Percentiles rank a stretch among this genome's conserved stretches.
phyloP scores from a whole-genome alignment of 768 basidiomycete genomes.

The Clitopilus passeckerianus region DNA sequence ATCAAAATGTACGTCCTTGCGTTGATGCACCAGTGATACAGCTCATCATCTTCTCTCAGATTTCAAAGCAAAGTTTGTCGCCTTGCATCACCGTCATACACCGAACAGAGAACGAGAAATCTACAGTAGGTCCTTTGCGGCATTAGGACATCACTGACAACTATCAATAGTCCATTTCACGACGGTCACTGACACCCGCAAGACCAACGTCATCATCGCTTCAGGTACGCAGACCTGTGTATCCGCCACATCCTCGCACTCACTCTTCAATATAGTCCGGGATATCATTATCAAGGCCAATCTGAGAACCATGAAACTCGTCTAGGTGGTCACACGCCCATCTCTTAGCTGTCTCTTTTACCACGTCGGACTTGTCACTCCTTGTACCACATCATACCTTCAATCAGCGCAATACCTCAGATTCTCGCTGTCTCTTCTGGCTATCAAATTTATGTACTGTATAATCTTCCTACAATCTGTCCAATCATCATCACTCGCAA shows the following conservation, averaged over 20 bases:
- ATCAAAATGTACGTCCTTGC: constrained; percentile 54
- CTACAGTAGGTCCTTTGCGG: constrained; percentile 46
- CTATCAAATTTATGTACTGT: constrained; percentile 2
- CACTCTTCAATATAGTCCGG: constrained; percentile 39
- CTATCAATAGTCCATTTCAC: constrained; percentile 62
- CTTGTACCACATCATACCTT: background rate
- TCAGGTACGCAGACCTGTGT: constrained; percentile 44
- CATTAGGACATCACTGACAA: constrained; percentile 1
- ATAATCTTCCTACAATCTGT: background rate
- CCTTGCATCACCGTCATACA: constrained; percentile 60
- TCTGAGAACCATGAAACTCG: constrained; percentile 53
- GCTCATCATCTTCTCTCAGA: constrained; percentile 34
- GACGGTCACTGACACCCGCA: constrained; percentile 75
- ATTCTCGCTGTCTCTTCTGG: background rate
- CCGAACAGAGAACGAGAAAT: constrained; percentile 71
- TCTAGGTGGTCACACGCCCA: constrained; percentile 16
- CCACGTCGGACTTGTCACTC: background rate
- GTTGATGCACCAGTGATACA: background rate
- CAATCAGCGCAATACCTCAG: background rate
- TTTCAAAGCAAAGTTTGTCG: constrained; percentile 69
- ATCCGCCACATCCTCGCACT: constrained; percentile 2
- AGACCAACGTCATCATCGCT: constrained; percentile 69
- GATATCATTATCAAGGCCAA: constrained; percentile 68
- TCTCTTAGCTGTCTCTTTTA: background rate
- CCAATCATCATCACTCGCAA: background rate